Conservation (phyloP, 2,329 filamentous ascomycete species). For the Ambrosiella cleistominuta region DNA sequence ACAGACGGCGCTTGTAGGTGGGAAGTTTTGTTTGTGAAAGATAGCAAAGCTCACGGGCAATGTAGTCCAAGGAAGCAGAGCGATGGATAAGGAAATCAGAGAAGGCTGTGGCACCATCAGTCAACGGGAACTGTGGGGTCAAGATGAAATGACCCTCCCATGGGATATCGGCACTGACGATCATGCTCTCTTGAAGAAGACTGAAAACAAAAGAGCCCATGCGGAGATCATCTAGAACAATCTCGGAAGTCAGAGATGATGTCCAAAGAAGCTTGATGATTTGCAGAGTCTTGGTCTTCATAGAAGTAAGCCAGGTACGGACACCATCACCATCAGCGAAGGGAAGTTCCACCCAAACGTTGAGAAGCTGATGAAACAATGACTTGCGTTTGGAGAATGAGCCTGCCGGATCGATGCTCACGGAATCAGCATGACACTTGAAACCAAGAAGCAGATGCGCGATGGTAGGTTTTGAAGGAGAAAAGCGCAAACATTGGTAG, state of each 20-base stretch:
- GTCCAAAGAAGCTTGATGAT: slow-evolving; percentile 71
- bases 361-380: slow-evolving; percentile 66
- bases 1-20: slow-evolving; percentile 49
- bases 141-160: slow-evolving; percentile 56
- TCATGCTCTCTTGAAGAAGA: slow-evolving; percentile 51
- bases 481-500: slow-evolving; percentile 58
- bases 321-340: slow-evolving; percentile 43
- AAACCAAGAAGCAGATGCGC: slow-evolving; percentile 87
- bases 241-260: slow-evolving; percentile 56
- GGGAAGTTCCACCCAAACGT: slow-evolving; percentile 52
- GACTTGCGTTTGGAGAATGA: slow-evolving; percentile 56
- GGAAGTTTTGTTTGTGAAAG: slow-evolving; percentile 54
- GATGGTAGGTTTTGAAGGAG: slow-evolving; percentile 63
- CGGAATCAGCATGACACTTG: slow-evolving; percentile 50
- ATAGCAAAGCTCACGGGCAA: slow-evolving; percentile 66
- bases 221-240: slow-evolving; percentile 66
- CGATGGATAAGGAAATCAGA: slow-evolving; percentile 64
- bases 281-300: slow-evolving; percentile 52
- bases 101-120: slow-evolving; percentile 49
- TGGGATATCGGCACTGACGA: slow-evolving; percentile 48
- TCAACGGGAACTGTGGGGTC: slow-evolving; percentile 49
- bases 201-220: slow-evolving; percentile 64
- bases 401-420: slow-evolving; percentile 51
- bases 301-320: slow-evolving; percentile 48
- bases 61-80: slow-evolving; percentile 66